Conservation (phyloP, 495 filamentous ascomycete species). For the Chlorociboria aeruginascens region DNA sequence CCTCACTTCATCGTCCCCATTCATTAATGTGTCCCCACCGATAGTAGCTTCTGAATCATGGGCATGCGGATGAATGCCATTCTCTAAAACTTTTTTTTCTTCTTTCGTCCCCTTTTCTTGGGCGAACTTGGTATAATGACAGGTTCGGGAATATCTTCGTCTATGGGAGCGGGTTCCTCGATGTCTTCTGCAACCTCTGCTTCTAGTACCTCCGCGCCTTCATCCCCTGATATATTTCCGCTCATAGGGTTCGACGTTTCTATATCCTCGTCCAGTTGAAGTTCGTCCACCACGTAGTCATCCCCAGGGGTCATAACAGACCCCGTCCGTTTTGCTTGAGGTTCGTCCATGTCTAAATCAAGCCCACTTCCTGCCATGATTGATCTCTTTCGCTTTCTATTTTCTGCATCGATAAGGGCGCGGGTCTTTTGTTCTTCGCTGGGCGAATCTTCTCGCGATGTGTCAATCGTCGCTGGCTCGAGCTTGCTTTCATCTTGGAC, state of each 20-base stretch:
- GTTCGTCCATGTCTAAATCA: constrained; percentile 34
- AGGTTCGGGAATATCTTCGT: constrained; percentile 23
- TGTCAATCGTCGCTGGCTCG: constrained; percentile 21
- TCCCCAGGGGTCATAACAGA: constrained; percentile 27
- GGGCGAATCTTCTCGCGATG: constrained; percentile 16
- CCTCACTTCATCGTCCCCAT: constrained; percentile 24
- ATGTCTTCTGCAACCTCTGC: constrained; percentile 24
- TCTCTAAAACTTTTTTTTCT: constrained; percentile 17
- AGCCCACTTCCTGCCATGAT: constrained; percentile 24
- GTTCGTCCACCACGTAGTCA: constrained; percentile 16
- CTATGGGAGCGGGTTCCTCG: constrained; percentile 24
- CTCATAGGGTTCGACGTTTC: constrained; percentile 17
- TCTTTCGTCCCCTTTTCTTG: constrained; percentile 18
- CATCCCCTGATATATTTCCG: constrained; percentile 21
- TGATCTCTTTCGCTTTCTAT: constrained; percentile 39
- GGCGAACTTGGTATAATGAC: constrained; percentile 15
- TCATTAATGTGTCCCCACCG: constrained; percentile 9
- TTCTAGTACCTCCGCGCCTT: constrained; percentile 15
- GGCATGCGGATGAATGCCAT: constrained; percentile 7
- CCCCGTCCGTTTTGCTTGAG: constrained; percentile 44
- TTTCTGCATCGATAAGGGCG: constrained; percentile 27
- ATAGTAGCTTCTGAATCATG: constrained; percentile 1
- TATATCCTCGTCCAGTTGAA: constrained; percentile 11
- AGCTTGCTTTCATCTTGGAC: constrained; percentile 24
- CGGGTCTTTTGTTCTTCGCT: constrained; percentile 12